These are phyloP conservation scores for Chaetomiaceae sp. DNA, from an alignment of 2,329 filamentous ascomycete genomes.

Conservation along the genomic window DNA sequence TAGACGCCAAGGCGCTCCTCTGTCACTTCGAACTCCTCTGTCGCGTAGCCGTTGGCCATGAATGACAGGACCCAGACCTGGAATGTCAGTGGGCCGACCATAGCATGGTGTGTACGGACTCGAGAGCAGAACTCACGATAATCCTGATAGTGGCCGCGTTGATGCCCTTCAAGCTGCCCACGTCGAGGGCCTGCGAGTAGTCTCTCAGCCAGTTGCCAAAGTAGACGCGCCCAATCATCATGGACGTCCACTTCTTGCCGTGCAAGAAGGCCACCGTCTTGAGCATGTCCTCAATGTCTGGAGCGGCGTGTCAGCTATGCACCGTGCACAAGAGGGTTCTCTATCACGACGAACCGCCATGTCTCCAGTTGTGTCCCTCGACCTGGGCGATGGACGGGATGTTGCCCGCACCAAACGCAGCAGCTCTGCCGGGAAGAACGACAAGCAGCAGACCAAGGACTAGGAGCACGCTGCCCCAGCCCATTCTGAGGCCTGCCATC, in stretches of 20 bases:
- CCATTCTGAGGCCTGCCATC: conserved; percentile 47
- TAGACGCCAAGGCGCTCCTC: conserved; percentile 76
- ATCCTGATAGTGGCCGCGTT: conserved; percentile 75
- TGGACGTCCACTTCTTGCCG: conserved; percentile 79
- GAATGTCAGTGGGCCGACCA: conserved; percentile 10
- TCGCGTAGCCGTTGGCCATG: conserved; percentile 79
- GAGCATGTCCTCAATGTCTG: conserved; percentile 77
- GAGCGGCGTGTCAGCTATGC: background rate
- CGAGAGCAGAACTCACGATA: conserved; percentile 34
- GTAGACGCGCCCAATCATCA: conserved; percentile 73
- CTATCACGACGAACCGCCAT: conserved; percentile 49
- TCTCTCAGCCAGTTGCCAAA: conserved; percentile 86
- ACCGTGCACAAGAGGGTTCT: background rate
- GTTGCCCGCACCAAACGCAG: conserved; percentile 66
- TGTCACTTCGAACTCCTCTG: conserved; percentile 79
- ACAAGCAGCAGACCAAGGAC: conserved; percentile 50
- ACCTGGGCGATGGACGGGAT: conserved; percentile 63
- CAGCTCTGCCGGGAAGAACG: conserved; percentile 52
- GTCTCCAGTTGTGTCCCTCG: conserved; percentile 66
- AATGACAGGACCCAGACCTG: conserved; percentile 76
- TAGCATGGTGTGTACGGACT: background rate
- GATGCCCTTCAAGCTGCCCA: conserved; percentile 73
- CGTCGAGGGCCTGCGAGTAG: conserved; percentile 79
- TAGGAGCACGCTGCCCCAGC: conserved; percentile 51
- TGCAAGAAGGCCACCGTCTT: conserved; percentile 71